phyloP scores from a whole-genome alignment of 2,329 filamentous ascomycete genomes.

The Lachnellula cervina region DNA sequence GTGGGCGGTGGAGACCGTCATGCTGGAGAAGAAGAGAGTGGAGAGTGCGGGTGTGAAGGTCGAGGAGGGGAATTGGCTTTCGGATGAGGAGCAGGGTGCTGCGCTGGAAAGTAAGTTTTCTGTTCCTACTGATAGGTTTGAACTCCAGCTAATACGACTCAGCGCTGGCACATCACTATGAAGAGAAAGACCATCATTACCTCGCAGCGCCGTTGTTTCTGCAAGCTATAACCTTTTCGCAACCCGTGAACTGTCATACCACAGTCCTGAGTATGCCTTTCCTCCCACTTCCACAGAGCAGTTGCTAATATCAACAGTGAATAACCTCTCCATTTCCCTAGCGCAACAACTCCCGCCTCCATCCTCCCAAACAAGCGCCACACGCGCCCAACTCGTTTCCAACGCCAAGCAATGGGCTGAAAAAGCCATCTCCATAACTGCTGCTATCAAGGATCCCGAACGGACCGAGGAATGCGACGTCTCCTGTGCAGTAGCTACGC shows the following conservation, averaged over 20 bases:
- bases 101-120: slow-evolving; percentile 56
- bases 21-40: slow-evolving; percentile 62
- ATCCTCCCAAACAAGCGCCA: slow-evolving; percentile 38
- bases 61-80: slow-evolving; percentile 68
- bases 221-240: slow-evolving; percentile 70
- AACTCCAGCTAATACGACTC: slow-evolving; percentile 28
- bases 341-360: slow-evolving; percentile 44
- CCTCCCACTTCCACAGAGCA: not conserved
- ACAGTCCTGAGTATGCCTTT: slow-evolving; percentile 64
- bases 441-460: slow-evolving; percentile 58
- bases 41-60: slow-evolving; percentile 61
- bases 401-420: slow-evolving; percentile 73
- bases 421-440: slow-evolving; percentile 66
- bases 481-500: slow-evolving; percentile 77
- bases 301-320: slow-evolving; percentile 49
- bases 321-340: slow-evolving; percentile 71
- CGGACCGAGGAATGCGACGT: slow-evolving; percentile 76
- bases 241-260: slow-evolving; percentile 64
- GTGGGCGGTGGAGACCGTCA: slow-evolving; percentile 74
- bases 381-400: slow-evolving; percentile 58
- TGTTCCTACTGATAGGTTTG: not conserved
- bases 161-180: slow-evolving; percentile 74
- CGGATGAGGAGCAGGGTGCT: slow-evolving; percentile 65
- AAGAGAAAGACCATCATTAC: slow-evolving; percentile 67
- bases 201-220: slow-evolving; percentile 82